Evolutionary conservation across 176 grass and related monocot species (phyloP).

Genomic region (Bonia amplexicaulis): DNA sequence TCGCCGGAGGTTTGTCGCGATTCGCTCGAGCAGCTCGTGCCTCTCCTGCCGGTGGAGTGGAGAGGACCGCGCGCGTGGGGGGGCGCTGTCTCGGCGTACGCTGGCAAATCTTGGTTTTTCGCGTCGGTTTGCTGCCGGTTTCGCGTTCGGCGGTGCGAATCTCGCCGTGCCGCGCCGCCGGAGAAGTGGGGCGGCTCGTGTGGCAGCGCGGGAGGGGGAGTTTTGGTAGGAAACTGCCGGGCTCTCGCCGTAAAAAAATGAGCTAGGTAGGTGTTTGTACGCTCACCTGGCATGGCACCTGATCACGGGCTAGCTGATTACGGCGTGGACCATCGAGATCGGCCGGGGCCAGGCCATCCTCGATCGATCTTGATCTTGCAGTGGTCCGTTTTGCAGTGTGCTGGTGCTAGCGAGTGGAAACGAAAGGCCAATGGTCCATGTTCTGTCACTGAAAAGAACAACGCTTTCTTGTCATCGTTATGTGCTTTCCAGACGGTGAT

Average conservation of each 20-base stretch:
- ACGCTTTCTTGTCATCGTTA: not conserved
- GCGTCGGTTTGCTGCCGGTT: not conserved
- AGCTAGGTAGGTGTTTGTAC: too few species aligned
- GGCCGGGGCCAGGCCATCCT: not conserved
- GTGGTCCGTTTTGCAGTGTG: not conserved
- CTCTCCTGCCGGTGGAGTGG: too few species aligned
- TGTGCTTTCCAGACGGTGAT: not conserved
- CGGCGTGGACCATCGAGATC: not conserved
- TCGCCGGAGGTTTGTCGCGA: not conserved
- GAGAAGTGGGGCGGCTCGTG: not conserved
- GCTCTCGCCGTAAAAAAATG: not conserved
- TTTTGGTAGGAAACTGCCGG: not conserved
- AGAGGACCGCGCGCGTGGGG: not conserved
- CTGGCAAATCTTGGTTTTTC: not conserved
- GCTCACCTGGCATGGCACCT: not conserved
- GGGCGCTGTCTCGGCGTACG: not conserved
- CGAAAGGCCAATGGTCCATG: not conserved
- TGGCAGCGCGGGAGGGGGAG: not conserved
- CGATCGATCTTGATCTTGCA: not conserved
- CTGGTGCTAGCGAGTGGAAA: not conserved
- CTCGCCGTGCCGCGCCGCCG: not conserved
- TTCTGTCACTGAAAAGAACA: not conserved
- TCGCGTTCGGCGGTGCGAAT: not conserved
- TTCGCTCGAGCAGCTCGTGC: not conserved
- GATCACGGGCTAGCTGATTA: constrained; percentile 8